Base-by-base conservation (phyloP, 1,284 basidiomycete genomes). In the Cryptococcus depauperatus region DNA sequence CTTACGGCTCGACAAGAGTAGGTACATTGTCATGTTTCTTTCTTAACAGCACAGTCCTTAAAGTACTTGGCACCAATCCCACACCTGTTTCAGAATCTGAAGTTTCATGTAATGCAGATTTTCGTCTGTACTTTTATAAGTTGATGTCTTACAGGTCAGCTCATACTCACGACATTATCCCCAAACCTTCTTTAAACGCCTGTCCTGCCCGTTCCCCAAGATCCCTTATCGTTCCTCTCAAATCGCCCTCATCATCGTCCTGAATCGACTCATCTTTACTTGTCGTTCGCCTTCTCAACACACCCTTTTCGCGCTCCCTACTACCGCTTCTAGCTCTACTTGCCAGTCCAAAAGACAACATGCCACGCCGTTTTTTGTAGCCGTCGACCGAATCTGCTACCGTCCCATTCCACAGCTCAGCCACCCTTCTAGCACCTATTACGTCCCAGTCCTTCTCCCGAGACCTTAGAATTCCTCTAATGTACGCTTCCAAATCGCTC, bases 401-500 rank as follows among this genome's bases (percentile, higher is more conserved):
- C 9, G 49, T 46, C 1, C 64, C 66, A 35, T 57, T 61, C 65
- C 65, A 69, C 29, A 69, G 46, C 35, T 59, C 57, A 3, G 59
- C 65, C 10, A 69, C 46, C 13, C 60, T 47, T n/a, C 65, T 49
- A 3, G 62, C 64, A 11, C 66, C 66, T 50, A 67, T 62, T 11
- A 57, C 28, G 42, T 64, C 64, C 61, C 61, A 61, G 35, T 69
- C 66, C 42, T 63, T 64, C 28, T 69, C 64, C 13, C 61, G 45
- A 21, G 54, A 55, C 45, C 61, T 64, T 41, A 65, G 50, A n/a
- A 69, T 53, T 3, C 61, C 58, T 28, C 54, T 57, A 21, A 53
- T 57, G 49, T 69, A 69, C 42, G 64, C 62, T 38, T 61, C 65
- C 25, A 61, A 53, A 44, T 66, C 58, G 2, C 52, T 55, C 1